Percentiles rank a stretch among this genome's conserved stretches.
These are phyloP conservation scores for Nicotiana noctiflora DNA, from an alignment of 257 asterid genomes.

Conservation along the genomic window DNA sequence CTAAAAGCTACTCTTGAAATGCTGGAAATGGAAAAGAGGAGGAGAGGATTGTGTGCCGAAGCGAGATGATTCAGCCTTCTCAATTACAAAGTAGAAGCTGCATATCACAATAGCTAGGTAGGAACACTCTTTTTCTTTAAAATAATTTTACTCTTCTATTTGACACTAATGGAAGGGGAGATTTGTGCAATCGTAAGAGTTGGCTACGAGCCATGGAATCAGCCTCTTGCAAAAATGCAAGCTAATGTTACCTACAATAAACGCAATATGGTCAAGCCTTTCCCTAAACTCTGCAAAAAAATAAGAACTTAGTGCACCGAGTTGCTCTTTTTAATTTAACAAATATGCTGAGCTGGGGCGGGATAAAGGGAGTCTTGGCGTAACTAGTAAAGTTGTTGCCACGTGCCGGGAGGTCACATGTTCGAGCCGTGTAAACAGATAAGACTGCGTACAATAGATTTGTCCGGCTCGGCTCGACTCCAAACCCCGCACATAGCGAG, in stretches of 20 bases:
- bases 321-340: too few species aligned
- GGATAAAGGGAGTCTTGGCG: too few species aligned
- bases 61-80: neutral
- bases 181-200: neutral
- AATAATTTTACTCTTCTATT: neutral
- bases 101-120: neutral
- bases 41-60: neutral
- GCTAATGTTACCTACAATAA: neutral
- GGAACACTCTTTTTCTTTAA: neutral
- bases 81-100: neutral
- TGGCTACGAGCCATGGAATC: neutral
- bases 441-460: too few species aligned
- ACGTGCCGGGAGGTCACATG: too few species aligned
- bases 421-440: too few species aligned
- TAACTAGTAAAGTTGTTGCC: too few species aligned
- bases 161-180: neutral
- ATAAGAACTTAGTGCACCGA: too few species aligned
- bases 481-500: too few species aligned
- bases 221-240: neutral
- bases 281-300: neutral
- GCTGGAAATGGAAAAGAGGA: neutral
- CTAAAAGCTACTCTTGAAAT: neutral
- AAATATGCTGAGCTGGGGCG: too few species aligned
- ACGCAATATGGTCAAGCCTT: neutral
- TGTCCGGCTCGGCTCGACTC: too few species aligned